Base-by-base conservation (phyloP, 257 asterid species). In the Ligustrum vulgare region DNA sequence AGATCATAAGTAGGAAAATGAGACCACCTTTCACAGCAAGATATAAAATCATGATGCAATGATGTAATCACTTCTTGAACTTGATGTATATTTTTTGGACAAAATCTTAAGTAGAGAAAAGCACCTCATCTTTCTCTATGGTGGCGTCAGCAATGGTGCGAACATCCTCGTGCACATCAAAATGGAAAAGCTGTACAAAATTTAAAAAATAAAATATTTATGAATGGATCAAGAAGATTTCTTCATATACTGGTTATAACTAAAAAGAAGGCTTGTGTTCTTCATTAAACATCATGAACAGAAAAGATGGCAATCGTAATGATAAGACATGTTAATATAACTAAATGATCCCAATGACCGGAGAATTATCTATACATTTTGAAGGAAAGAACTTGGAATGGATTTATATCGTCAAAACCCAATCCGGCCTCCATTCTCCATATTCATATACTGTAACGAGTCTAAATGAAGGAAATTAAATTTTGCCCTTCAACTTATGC, bases 91-190 rank as follows among this genome's bases (percentile, higher is more conserved):
- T 28, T 6, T 75, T 69, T 16, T 60, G 32, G 47, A 67, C 49
- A 35, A 36, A 58, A 75, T 25, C 65, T 36, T 23, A 56, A 49
- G 71, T 36, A 73, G 70, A 56, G 70, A 75, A 39, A 73, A 70
- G 43, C 78, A 94, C 99, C 99, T 95, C 99, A 84, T 95, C 99
- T 85, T 95, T 95, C 91, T 95, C 99, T 6, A 89, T 87, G 63
- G 96, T 93, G 56, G 99, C 98, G 68, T 95, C 97, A 65, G 97
- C 99, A 71, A 80, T 95, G 72, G 98, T 95, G 45, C 99, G 89
- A 74, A 95, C 99, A 82, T 95, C 99, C 84, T 95, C 99, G 37
- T 95, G 99, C 22, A 95, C 99, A 84, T 95, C 99, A 73, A 95
- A 95, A 88, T 95, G 98, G 88, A 95, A 95, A 81, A 95, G 98